Evolutionary conservation across 257 asterid species (phyloP).

Genomic region (Anisodus acutangulus): DNA sequence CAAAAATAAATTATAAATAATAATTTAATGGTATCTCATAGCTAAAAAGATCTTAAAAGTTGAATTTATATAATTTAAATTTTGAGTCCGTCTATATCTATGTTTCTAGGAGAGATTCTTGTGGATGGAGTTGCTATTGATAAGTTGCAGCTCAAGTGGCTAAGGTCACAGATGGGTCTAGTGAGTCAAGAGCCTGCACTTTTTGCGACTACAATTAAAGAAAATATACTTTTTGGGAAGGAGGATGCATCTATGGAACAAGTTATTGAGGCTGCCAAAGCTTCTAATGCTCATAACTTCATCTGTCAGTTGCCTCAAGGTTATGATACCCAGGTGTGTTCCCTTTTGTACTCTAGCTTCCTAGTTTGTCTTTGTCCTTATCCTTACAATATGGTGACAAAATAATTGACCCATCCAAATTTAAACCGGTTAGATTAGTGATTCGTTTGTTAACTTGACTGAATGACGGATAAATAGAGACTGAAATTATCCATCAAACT

Average conservation of each 20-base stretch:
- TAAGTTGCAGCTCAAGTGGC: conserved; percentile 84
- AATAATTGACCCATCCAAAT: not conserved
- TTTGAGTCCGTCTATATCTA: too few species aligned
- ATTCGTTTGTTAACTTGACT: not conserved
- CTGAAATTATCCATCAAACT: too few species aligned
- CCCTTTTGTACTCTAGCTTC: conserved; percentile 4
- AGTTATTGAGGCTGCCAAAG: conserved; percentile 82
- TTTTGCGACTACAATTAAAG: conserved; percentile 84
- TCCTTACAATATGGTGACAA: not conserved
- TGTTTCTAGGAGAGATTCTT: conserved; percentile 62
- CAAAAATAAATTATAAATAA: too few species aligned
- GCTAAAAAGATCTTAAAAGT: too few species aligned
- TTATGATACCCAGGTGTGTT: conserved; percentile 81
- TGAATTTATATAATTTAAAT: too few species aligned
- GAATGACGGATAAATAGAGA: too few species aligned
- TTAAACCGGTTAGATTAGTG: not conserved
- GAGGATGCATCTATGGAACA: conserved; percentile 81
- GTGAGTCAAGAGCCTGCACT: conserved; percentile 97
- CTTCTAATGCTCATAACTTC: conserved; percentile 94
- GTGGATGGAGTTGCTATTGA: conserved; percentile 75
- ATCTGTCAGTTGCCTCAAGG: conserved; percentile 80
- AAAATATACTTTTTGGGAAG: conserved; percentile 86
- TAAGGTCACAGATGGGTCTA: conserved; percentile 94
- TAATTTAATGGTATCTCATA: too few species aligned
- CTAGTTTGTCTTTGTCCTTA: not conserved